Conservation (phyloP, 2,329 filamentous ascomycete genomes). For the Colletotrichum kahawae region DNA sequence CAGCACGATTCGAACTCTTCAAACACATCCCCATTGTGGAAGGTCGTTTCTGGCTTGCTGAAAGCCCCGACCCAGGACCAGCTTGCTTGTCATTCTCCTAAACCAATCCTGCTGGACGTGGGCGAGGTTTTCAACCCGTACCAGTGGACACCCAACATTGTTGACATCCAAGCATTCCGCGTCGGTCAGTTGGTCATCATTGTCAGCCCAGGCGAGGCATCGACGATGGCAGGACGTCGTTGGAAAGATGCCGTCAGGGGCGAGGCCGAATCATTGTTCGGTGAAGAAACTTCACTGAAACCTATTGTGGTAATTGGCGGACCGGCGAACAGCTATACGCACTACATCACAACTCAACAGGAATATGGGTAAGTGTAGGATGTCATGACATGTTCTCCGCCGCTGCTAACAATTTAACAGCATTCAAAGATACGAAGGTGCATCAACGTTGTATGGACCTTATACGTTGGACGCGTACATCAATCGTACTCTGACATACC, state of each 20-base stretch:
- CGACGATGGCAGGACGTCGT: slow-evolving; percentile 87
- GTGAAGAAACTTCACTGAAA: slow-evolving; percentile 45
- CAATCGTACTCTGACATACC: slow-evolving; percentile 63
- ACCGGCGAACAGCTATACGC: slow-evolving; percentile 86
- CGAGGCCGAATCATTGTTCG: slow-evolving; percentile 48
- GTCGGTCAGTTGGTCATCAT: slow-evolving; percentile 86
- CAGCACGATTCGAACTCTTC: slow-evolving; percentile 78
- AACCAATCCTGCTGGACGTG: slow-evolving; percentile 86
- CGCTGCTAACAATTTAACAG: slow-evolving; percentile 22
- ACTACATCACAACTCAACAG: slow-evolving; percentile 76
- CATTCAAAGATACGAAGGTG: slow-evolving; percentile 89
- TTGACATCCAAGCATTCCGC: slow-evolving; percentile 83
- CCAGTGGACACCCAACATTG: slow-evolving; percentile 85
- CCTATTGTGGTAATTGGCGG: slow-evolving; percentile 82
- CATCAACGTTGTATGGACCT: slow-evolving; percentile 84
- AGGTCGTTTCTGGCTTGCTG: slow-evolving; percentile 72
- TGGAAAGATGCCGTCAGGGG: slow-evolving; percentile 76
- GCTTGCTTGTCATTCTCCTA: slow-evolving; percentile 76
- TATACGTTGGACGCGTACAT: slow-evolving; percentile 88
- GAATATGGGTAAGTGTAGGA: slow-evolving; percentile 50
- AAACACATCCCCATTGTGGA: slow-evolving; percentile 78
- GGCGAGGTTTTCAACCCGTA: slow-evolving; percentile 79
- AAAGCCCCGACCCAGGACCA: slow-evolving; percentile 73
- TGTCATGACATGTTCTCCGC: slow-evolving; percentile 17
- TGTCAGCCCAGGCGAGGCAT: slow-evolving; percentile 85